Evolutionary conservation across 2,329 filamentous ascomycete species (phyloP), one percentile per base, ranked within the genome.

Genomic region (Furcasterigmium sp.): DNA sequence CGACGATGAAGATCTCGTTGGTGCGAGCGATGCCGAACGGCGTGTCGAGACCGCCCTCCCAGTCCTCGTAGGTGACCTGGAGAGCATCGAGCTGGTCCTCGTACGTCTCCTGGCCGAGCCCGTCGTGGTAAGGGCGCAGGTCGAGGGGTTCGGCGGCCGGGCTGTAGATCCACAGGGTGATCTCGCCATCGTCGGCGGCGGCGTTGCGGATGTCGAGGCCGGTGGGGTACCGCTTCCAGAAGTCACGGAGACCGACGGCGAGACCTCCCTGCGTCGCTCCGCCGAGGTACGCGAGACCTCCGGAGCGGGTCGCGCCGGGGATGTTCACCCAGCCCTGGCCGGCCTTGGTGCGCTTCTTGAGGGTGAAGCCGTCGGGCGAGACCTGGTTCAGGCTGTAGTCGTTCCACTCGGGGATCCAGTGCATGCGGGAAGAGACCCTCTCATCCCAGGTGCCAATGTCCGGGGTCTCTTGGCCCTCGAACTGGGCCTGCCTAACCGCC

Each of bases 61-160:
- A 83, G 47, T 83, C 79, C 46, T 84, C 80, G 45, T 84, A 84
- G 0, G 80, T 84, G 18, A 83, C 76, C 20, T 80, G 69, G 0
- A 82, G 65, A 2, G 76, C 80, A 45, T 81, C 78, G 1, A 81
- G 60, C 54, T 84, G 72, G 15, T 82, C 68, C 0, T 62, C 65
- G 45, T 80, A 83, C 0, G 68, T 75, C 35, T 79, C 68, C 50
- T 76, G 54, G 0, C 75, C 75, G 7, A 82, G 56, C 0, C 75
- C 74, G 46, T 82, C 76, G 37, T 82, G 78, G 44, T 74, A 82
- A 0, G 75, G 72, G 1, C 75, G 63, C 4, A 80, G 58, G 29
- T 82, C 79, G 40, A 82, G 60, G 0, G 78, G 76, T 23, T 68
- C 66, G 0, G 75, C 76, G 1, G 64, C 61, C 2, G 79, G 79